Evolutionary conservation across 2,329 filamentous ascomycete genomes (phyloP).

Genomic region (Pseudogymnoascus destructans): DNA sequence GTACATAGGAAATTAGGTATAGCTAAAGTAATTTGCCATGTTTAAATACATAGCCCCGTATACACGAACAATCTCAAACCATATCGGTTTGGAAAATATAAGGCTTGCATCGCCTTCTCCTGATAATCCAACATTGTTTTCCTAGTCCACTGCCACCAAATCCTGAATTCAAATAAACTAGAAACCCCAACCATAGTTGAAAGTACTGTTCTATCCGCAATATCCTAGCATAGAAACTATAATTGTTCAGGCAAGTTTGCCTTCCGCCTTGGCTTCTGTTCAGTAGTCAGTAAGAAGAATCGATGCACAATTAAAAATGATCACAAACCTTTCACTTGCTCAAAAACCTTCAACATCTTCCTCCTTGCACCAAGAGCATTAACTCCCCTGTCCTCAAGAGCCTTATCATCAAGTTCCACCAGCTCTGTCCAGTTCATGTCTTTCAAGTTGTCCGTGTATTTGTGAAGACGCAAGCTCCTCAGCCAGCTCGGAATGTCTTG

Average conservation of each 20-base stretch:
- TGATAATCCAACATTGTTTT: conserved; percentile 8
- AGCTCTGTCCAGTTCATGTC: conserved; percentile 94
- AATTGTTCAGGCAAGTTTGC: conserved; percentile 43
- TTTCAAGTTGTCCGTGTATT: conserved; percentile 97
- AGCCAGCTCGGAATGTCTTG: conserved; percentile 96
- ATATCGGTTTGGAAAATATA: conserved; percentile 2
- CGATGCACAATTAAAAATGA: neutral
- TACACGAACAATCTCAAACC: conserved; percentile 4
- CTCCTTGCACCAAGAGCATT: conserved; percentile 87
- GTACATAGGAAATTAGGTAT: conserved; percentile 8
- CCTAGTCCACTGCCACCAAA: neutral
- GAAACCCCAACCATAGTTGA: neutral
- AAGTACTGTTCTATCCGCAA: neutral
- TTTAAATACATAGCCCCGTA: neutral
- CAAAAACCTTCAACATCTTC: conserved; percentile 99
- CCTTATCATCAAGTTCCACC: conserved; percentile 83
- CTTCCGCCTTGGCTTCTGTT: conserved; percentile 58
- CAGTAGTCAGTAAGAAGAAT: conserved; percentile 22
- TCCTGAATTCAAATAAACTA: conserved; percentile 7
- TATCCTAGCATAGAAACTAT: neutral
- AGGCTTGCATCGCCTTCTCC: neutral
- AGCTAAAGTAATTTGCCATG: conserved; percentile 6
- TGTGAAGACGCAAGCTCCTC: conserved; percentile 85
- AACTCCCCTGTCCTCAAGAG: conserved; percentile 81
- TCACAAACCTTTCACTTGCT: conserved; percentile 67